These are phyloP conservation scores for Diplodia sapinea DNA, from an alignment of 2,329 filamentous ascomycete species.

Conservation along the genomic window DNA sequence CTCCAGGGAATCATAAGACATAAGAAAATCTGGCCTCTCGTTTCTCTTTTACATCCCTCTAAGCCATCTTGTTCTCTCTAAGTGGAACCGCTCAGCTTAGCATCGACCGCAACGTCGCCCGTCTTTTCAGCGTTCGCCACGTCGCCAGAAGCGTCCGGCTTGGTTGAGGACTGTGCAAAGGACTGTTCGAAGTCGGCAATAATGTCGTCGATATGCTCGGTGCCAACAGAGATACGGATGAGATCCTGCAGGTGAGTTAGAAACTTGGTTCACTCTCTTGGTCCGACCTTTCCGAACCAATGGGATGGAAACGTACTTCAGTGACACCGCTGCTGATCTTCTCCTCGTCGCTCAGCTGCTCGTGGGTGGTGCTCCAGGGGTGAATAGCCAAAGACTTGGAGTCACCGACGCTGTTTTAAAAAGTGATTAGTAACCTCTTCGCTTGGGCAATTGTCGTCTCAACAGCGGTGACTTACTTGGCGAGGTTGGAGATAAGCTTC, in stretches of 20 bases:
- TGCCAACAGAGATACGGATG: conserved; percentile 94
- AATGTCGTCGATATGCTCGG: conserved; percentile 96
- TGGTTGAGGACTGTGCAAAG: conserved; percentile 66
- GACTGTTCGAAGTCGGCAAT: conserved; percentile 94
- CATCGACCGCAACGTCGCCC: conserved; percentile 37
- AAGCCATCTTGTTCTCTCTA: neutral
- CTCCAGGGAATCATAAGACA: neutral
- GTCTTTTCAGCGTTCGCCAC: conserved; percentile 43
- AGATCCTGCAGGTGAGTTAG: conserved; percentile 67
- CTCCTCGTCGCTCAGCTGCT: conserved; percentile 86
- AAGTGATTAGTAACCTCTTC: conserved; percentile 29
- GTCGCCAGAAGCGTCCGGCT: conserved; percentile 47
- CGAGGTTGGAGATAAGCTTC: conserved; percentile 93
- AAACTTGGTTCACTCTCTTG: neutral
- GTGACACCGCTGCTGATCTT: conserved; percentile 81
- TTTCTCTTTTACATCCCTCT: neutral
- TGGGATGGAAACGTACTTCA: conserved; percentile 56
- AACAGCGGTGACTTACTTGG: conserved; percentile 62
- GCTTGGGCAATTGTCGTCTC: no score
- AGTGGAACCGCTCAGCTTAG: conserved; percentile 35
- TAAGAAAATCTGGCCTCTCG: neutral
- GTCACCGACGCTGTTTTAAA: conserved; percentile 71
- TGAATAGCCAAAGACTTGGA: conserved; percentile 95
- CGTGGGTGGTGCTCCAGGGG: conserved; percentile 93
- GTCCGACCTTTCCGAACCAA: neutral